A percentile compares a stretch with the other conserved stretches of the same genome.
These are phyloP conservation scores for Yarrowia divulgata DNA, from an alignment of 805 yeast genomes.

Conservation along the genomic window DNA sequence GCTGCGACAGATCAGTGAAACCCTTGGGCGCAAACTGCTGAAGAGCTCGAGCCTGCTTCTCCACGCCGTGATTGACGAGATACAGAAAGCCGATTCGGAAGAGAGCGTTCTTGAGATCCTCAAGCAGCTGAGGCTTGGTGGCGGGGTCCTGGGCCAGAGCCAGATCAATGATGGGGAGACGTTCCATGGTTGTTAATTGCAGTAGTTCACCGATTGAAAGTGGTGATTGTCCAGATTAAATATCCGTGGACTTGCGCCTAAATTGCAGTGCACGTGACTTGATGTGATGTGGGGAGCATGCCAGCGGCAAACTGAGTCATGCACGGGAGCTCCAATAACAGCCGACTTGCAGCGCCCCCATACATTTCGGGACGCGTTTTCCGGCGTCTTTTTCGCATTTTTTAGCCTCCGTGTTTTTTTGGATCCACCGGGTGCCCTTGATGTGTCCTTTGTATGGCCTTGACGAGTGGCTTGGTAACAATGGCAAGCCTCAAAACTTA, in stretches of 20 bases:
- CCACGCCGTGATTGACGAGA: conserved; percentile 57
- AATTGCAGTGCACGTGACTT: conserved; percentile 16
- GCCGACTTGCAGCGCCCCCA: background rate
- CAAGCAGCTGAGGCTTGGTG: conserved; percentile 55
- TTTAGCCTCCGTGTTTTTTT: too few species aligned
- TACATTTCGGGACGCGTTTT: background rate
- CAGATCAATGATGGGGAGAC: conserved; percentile 54
- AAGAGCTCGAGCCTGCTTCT: conserved; percentile 52
- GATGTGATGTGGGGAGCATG: conserved; percentile 24
- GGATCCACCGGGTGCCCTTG: too few species aligned
- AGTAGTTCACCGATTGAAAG: too few species aligned
- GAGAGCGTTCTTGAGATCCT: conserved; percentile 55
- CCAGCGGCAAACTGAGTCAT: conserved; percentile 16
- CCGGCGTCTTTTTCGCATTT: too few species aligned
- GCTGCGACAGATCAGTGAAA: conserved; percentile 57
- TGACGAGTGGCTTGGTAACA: too few species aligned
- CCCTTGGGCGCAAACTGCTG: conserved; percentile 54
- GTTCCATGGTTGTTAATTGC: conserved; percentile 11
- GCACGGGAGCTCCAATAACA: conserved; percentile 2
- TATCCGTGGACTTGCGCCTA: conserved; percentile 13
- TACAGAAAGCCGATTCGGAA: conserved; percentile 64
- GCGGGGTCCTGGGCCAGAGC: conserved; percentile 53
- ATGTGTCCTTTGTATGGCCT: too few species aligned
- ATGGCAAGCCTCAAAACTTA: too few species aligned
- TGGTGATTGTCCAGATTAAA: too few species aligned